Conservation (phyloP, 1,139 yeast species). For the Scheffersomyces titani region DNA sequence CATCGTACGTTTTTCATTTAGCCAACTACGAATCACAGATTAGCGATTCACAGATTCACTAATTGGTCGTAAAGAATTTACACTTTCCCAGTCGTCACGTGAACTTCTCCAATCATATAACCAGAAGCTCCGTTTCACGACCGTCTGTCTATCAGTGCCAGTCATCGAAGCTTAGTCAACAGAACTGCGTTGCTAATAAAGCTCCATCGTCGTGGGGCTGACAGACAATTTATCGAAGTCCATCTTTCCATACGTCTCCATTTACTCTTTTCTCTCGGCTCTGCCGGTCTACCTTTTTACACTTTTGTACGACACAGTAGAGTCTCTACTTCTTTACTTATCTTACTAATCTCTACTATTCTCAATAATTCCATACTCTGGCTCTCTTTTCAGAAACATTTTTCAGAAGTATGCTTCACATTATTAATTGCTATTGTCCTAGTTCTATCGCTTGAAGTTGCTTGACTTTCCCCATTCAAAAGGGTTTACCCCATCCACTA, state of each 20-base stretch:
- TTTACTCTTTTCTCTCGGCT: not conserved
- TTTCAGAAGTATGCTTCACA: too few species aligned
- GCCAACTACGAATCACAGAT: not conserved
- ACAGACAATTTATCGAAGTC: not conserved
- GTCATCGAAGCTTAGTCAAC: not conserved
- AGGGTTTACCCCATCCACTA: too few species aligned
- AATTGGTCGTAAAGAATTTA: not conserved
- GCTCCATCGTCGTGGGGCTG: not conserved
- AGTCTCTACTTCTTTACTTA: too few species aligned
- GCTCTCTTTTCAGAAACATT: too few species aligned
- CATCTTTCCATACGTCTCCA: not conserved
- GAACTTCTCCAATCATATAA: not conserved
- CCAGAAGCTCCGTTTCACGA: not conserved
- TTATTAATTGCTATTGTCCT: too few species aligned
- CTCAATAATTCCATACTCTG: too few species aligned
- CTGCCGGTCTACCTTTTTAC: too few species aligned
- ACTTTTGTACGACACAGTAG: too few species aligned
- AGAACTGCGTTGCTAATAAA: not conserved
- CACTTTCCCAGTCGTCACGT: not conserved
- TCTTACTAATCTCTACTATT: not conserved
- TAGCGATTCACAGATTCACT: not conserved
- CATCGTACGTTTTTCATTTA: not conserved
- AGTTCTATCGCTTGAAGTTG: not conserved
- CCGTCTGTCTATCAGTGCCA: not conserved
- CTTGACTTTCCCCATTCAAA: not conserved